A percentile compares a stretch with the other conserved stretches of the same genome.
These are phyloP conservation scores for Teratosphaeria viscida DNA, from an alignment of 2,329 filamentous ascomycete genomes.

Conservation along the genomic window DNA sequence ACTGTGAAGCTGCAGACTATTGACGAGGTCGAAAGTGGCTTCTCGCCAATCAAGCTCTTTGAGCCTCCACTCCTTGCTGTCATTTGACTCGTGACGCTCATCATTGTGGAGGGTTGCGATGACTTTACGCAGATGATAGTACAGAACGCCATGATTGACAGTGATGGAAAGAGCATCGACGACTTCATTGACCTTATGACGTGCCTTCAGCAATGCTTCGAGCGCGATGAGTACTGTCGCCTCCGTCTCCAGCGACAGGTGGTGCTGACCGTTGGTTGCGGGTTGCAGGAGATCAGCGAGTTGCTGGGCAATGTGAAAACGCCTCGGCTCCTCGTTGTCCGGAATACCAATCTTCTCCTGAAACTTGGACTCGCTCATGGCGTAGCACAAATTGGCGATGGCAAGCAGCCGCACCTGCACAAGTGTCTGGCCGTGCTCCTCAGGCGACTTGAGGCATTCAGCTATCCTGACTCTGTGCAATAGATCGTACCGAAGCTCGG, in stretches of 20 bases:
- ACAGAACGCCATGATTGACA: constrained; percentile 88
- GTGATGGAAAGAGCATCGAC: constrained; percentile 86
- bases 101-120: constrained; percentile 66
- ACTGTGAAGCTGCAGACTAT: constrained; percentile 57
- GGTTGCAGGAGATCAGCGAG: constrained; percentile 86
- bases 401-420: constrained; percentile 69
- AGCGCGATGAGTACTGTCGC: constrained; percentile 71
- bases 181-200: constrained; percentile 67
- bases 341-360: constrained; percentile 75
- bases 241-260: constrained; percentile 67
- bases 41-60: constrained; percentile 81
- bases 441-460: constrained; percentile 61
- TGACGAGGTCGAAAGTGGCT: constrained; percentile 75
- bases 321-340: constrained; percentile 79
- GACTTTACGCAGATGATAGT: constrained; percentile 85
- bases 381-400: constrained; percentile 82
- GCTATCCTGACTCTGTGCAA: constrained; percentile 74
- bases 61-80: constrained; percentile 47
- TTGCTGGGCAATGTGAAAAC: constrained; percentile 84
- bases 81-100: constrained; percentile 21
- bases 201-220: constrained; percentile 74
- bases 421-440: constrained; percentile 60
- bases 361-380: constrained; percentile 74
- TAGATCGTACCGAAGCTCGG: constrained; percentile 68
- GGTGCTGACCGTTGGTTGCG: constrained; percentile 55